These are phyloP conservation scores for Trichoderma endophyticum DNA, from an alignment of 2,329 filamentous ascomycete genomes.

Conservation along the genomic window DNA sequence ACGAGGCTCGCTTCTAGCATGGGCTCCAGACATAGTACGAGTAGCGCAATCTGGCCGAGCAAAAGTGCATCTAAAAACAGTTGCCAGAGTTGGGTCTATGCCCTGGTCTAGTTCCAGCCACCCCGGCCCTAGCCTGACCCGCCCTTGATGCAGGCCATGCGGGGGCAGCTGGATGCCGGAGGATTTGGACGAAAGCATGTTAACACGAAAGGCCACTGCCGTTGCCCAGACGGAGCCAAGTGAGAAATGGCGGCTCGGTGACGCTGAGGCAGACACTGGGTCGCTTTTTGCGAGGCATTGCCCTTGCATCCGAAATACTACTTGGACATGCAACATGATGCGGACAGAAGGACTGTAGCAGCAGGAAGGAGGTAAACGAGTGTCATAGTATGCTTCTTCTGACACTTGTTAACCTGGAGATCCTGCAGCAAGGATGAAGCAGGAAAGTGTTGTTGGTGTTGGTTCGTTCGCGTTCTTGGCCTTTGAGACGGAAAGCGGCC, in stretches of 20 bases:
- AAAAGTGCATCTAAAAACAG: conserved; percentile 16
- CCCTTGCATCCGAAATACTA: neutral
- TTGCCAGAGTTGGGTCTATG: neutral
- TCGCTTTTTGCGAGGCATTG: neutral
- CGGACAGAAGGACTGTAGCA: neutral
- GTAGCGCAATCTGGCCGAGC: conserved; percentile 8
- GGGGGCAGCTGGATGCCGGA: conserved; percentile 10
- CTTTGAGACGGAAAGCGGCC: neutral
- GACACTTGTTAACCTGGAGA: neutral
- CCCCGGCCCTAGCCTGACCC: conserved; percentile 1
- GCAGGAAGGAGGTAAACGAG: neutral
- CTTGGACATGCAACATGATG: neutral
- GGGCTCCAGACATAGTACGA: neutral
- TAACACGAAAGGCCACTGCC: neutral
- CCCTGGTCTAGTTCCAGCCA: conserved; percentile 4
- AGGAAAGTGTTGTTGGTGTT: neutral
- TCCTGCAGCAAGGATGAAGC: neutral
- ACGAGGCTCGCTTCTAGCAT: neutral
- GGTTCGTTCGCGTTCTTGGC: neutral
- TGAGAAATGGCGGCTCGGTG: neutral
- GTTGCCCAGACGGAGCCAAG: neutral
- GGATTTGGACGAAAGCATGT: neutral
- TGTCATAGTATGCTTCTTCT: neutral
- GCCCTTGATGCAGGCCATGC: conserved; percentile 3
- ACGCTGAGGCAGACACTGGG: neutral